phyloP scores from a whole-genome alignment of 805 yeast species.

The Metschnikowia gruessii region DNA sequence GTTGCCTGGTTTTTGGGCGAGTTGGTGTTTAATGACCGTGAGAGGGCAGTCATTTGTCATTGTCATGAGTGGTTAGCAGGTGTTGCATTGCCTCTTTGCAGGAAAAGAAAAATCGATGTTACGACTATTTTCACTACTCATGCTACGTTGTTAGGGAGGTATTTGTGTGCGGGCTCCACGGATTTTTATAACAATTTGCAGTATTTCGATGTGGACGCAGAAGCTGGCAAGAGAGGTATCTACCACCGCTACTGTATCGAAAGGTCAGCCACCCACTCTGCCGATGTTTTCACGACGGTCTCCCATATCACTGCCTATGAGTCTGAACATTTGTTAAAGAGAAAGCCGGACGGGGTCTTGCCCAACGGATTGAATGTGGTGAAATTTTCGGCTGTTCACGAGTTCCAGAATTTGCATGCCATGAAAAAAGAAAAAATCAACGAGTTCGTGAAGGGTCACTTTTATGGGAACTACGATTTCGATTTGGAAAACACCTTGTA shows the following conservation, averaged over 20 bases:
- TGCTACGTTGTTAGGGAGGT: slow-evolving; percentile 92
- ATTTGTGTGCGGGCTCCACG: slow-evolving; percentile 93
- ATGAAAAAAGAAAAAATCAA: slow-evolving; percentile 85
- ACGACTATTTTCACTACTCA: slow-evolving; percentile 97
- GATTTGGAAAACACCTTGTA: slow-evolving; percentile 91
- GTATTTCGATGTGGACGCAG: slow-evolving; percentile 91
- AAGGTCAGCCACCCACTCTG: slow-evolving; percentile 92
- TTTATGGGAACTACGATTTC: slow-evolving; percentile 94
- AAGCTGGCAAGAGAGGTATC: slow-evolving; percentile 96
- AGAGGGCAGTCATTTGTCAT: slow-evolving; percentile 88
- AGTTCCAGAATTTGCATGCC: slow-evolving; percentile 95
- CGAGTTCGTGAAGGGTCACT: slow-evolving; percentile 94
- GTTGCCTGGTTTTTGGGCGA: slow-evolving; percentile 98
- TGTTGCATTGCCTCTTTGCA: slow-evolving; percentile 87
- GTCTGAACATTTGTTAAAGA: slow-evolving; percentile 84
- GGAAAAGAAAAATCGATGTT: slow-evolving; percentile 87
- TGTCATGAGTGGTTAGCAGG: slow-evolving; percentile 99
- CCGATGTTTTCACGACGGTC: slow-evolving; percentile 96
- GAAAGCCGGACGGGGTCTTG: slow-evolving; percentile 97
- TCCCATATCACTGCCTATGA: slow-evolving; percentile 97
- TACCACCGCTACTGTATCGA: slow-evolving; percentile 97
- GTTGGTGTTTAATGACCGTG: slow-evolving; percentile 75
- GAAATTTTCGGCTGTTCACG: slow-evolving; percentile 96
- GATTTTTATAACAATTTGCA: slow-evolving; percentile 92
- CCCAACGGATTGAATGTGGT: slow-evolving; percentile 96